Evolutionary conservation across 768 basidiomycete genomes (phyloP).

Genomic region (Trametes punicea): DNA sequence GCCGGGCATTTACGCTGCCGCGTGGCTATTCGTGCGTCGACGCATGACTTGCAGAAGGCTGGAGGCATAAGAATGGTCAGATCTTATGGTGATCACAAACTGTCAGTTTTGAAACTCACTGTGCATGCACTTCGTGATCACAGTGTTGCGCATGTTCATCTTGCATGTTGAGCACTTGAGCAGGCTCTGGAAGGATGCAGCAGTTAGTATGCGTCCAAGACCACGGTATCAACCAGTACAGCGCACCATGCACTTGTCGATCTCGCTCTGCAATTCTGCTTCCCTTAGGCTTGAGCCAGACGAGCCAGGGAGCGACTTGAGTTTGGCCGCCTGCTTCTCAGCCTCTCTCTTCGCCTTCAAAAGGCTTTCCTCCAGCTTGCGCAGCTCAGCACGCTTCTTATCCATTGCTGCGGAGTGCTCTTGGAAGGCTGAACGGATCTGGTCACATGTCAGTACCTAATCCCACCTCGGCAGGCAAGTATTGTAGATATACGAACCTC

Average conservation of each 20-base stretch:
- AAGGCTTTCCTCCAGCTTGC: slow-evolving; percentile 47
- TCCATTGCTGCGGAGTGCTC: slow-evolving; percentile 36
- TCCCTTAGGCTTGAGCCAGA: slow-evolving; percentile 30
- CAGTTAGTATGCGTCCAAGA: too few species aligned
- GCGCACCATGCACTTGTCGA: slow-evolving; percentile 56
- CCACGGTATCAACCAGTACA: too few species aligned
- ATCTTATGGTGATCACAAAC: neutral
- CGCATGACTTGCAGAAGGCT: slow-evolving; percentile 85
- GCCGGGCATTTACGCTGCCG: slow-evolving; percentile 94
- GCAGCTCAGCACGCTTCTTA: slow-evolving; percentile 36
- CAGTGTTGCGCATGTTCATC: slow-evolving; percentile 68
- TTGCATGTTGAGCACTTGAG: slow-evolving; percentile 90
- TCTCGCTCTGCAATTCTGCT: slow-evolving; percentile 43
- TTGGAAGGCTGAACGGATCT: slow-evolving; percentile 10
- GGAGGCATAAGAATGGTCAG: neutral
- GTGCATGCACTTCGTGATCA: slow-evolving; percentile 89
- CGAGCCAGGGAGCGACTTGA: slow-evolving; percentile 37
- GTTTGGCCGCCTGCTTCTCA: slow-evolving; percentile 45
- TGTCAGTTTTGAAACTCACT: too few species aligned
- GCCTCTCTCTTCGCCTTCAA: slow-evolving; percentile 46
- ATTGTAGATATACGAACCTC: slow-evolving; percentile 35
- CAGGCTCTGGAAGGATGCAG: slow-evolving; percentile 56
- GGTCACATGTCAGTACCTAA: neutral
- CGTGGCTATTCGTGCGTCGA: slow-evolving; percentile 84
- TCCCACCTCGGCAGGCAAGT: neutral